phyloP scores from a whole-genome alignment of 805 yeast genomes.

The Candida ulmi region DNA sequence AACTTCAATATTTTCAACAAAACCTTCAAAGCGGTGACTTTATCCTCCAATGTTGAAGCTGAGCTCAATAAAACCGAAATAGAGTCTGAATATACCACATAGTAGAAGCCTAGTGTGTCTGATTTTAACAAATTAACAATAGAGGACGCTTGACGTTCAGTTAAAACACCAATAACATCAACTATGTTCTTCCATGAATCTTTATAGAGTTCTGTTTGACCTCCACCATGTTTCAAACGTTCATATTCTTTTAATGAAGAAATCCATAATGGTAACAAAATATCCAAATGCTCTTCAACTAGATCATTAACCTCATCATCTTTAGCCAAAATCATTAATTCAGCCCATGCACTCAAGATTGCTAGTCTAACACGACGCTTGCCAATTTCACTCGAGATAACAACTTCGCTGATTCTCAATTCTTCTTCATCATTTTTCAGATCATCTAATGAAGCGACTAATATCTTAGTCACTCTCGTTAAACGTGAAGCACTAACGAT shows the following conservation, averaged over 20 bases:
- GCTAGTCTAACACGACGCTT: conserved; percentile 48
- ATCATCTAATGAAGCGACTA: conserved; percentile 63
- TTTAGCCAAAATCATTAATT: conserved; percentile 35
- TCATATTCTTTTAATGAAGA: conserved; percentile 70
- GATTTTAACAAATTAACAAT: conserved; percentile 45
- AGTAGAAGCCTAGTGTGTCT: conserved; percentile 62
- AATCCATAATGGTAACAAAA: conserved; percentile 76
- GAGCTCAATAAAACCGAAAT: conserved; percentile 60
- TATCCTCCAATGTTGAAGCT: conserved; percentile 20
- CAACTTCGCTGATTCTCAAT: conserved; percentile 52
- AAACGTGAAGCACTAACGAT: conserved; percentile 44
- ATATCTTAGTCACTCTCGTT: conserved; percentile 54
- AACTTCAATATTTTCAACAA: conserved; percentile 52
- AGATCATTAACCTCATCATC: conserved; percentile 40
- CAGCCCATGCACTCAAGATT: conserved; percentile 71
- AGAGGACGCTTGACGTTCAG: conserved; percentile 42
- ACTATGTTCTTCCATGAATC: conserved; percentile 73
- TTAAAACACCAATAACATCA: conserved; percentile 64
- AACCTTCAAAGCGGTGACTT: conserved; percentile 39
- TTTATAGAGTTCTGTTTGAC: conserved; percentile 41
- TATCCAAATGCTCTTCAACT: conserved; percentile 48
- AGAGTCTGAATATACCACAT: conserved; percentile 79
- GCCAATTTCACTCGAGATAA: conserved; percentile 37
- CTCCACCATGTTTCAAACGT: conserved; percentile 38
- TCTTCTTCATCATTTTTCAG: conserved; percentile 24